These are phyloP conservation scores for Graphilbum fragrans DNA, from an alignment of 2,329 filamentous ascomycete genomes.

Conservation along the genomic window DNA sequence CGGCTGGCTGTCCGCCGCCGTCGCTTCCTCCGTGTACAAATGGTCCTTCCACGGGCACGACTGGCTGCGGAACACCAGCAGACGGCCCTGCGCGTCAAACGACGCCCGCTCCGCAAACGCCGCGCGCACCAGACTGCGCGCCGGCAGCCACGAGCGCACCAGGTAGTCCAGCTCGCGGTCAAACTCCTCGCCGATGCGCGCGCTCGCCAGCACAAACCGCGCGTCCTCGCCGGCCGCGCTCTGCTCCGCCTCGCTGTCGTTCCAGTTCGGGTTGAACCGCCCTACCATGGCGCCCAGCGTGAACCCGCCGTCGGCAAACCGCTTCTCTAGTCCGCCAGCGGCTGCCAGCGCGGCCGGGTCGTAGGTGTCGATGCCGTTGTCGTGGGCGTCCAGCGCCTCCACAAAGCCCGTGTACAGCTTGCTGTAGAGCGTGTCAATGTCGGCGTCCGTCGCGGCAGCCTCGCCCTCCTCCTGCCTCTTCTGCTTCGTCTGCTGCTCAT, in stretches of 20 bases:
- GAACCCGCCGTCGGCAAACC: constrained; percentile 74
- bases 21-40: constrained; percentile 69
- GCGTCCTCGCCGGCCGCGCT: constrained; percentile 68
- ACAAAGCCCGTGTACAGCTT: constrained; percentile 91
- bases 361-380: constrained; percentile 84
- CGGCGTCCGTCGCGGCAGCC: constrained; percentile 15
- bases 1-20: constrained; percentile 21
- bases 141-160: constrained; percentile 71
- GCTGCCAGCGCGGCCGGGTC: constrained; percentile 56
- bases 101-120: constrained; percentile 60
- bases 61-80: constrained; percentile 67
- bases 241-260: constrained; percentile 49
- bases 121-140: constrained; percentile 53
- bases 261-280: constrained; percentile 70
- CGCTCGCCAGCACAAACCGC: constrained; percentile 65
- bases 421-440: constrained; percentile 65
- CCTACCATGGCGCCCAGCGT: constrained; percentile 73
- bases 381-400: constrained; percentile 93
- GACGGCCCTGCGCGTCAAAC: constrained; percentile 49
- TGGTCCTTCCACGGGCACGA: constrained; percentile 95
- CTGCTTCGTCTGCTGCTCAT: constrained; percentile 15
- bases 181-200: constrained; percentile 83
- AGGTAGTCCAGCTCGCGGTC: constrained; percentile 68
- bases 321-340: constrained; percentile 44
- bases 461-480: constrained; percentile 13